These are phyloP conservation scores for Cyclotella sp. DNA, from an alignment of 108 stramenopile species.

Conservation along the genomic window DNA sequence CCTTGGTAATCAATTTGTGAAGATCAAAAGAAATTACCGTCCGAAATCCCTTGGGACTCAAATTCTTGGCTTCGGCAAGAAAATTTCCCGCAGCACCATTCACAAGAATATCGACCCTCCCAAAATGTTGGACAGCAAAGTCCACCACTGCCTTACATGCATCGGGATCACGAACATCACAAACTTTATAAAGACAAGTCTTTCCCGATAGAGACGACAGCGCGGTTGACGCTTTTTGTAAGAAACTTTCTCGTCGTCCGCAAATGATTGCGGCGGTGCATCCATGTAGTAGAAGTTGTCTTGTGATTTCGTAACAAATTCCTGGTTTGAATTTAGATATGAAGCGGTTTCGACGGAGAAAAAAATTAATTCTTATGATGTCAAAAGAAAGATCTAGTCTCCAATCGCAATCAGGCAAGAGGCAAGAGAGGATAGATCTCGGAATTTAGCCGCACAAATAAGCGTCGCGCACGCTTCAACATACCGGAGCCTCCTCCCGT, in stretches of 20 bases:
- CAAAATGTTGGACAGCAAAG: conserved; percentile 60
- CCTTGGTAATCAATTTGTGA: neutral
- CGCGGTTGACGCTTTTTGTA: conserved; percentile 64
- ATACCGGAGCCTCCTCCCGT: conserved; percentile 84
- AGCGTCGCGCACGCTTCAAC: neutral
- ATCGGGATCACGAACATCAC: conserved; percentile 79
- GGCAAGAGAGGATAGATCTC: neutral
- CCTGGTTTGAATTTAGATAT: conserved; percentile 27
- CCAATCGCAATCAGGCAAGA: too few species aligned
- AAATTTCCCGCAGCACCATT: conserved; percentile 96
- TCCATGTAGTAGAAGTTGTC: conserved; percentile 79
- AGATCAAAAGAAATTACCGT: conserved; percentile 61
- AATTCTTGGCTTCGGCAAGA: conserved; percentile 78
- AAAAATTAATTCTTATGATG: too few species aligned
- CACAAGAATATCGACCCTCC: conserved; percentile 82
- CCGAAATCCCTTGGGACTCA: conserved; percentile 89
- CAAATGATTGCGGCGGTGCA: conserved; percentile 75
- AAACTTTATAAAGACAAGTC: conserved; percentile 62
- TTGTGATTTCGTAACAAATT: conserved; percentile 85
- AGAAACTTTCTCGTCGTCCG: conserved; percentile 75
- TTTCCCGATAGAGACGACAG: conserved; percentile 51
- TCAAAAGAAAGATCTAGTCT: too few species aligned
- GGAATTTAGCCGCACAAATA: neutral
- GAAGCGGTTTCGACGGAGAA: neutral
- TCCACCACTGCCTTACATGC: conserved; percentile 69